Evolutionary conservation across 2,329 filamentous ascomycete species (phyloP), one percentile per base, ranked within the genome.

Genomic region (Dryadomyces quercivorus): DNA sequence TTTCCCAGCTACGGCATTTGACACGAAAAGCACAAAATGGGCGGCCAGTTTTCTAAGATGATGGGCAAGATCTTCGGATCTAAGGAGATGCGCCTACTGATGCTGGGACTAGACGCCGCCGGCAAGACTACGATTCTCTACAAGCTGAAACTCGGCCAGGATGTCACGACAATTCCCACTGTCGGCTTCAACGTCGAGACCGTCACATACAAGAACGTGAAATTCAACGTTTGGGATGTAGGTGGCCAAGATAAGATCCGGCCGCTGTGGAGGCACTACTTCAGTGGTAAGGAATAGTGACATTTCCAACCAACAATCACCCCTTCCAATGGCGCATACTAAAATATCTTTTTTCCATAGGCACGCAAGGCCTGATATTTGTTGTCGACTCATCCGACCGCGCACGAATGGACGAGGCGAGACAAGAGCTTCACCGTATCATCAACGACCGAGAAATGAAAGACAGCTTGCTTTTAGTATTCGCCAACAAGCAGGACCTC

Each of bases 121-220:
- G 93, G 93, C 77, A 98, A 98, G 80, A 98, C 93, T 50, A 97
- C 93, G 55, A 97, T 97, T 66, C 84, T 98, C 59, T 98, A 97
- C 81, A 97, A 96, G 79, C 81, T 98, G 67, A 97, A 97, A 81
- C 84, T 97, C 58, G 91, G 92, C 72, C 90, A 97, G 77, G 91
- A 95, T 68, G 91, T 97, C 65, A 97, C 93, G 59, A 97, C 93
- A 52, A 97, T 97, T 67, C 93, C 93, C 49, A 98, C 93, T 38
- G 93, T 98, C 64, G 93, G 92, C 63, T 97, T 97, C 81, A 97
- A 97, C 80, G 93, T 97, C 71, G 92, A 97, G 78, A 95, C 90
- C 5, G 91, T 97, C 65, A 94, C 91, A 62, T 96, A 95, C 78
- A 96, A 96, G 81, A 97, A 97, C 71, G 91, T 96, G 73, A 94